Percentiles rank a stretch among this genome's conserved stretches.
phyloP scores from a whole-genome alignment of 495 filamentous ascomycete species.

The Podospora pseudoanserina region DNA sequence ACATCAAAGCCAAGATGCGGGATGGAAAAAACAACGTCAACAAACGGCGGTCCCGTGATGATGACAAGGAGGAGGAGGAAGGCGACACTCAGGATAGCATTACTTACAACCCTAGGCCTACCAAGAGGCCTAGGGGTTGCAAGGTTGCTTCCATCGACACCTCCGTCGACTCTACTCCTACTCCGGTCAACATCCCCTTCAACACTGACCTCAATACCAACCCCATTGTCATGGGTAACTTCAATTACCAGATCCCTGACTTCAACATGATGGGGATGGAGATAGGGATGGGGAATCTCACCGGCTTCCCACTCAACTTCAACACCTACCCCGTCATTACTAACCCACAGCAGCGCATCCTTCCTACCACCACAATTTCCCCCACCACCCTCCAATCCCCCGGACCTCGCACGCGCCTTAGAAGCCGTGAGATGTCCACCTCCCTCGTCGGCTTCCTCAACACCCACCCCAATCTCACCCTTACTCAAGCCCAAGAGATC shows the following conservation, averaged over 20 bases:
- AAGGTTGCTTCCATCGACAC: neutral
- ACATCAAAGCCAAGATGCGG: conserved; percentile 11
- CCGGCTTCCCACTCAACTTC: neutral
- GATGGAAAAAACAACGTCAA: neutral
- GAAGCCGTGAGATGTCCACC: conserved; percentile 7
- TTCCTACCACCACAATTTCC: neutral
- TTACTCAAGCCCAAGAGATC: conserved; percentile 5
- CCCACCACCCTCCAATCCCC: neutral
- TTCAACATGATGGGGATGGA: neutral
- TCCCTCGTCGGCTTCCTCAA: conserved; percentile 2
- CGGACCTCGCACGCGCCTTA: conserved; percentile 13
- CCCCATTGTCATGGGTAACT: neutral
- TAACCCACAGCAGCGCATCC: neutral
- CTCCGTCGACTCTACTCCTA: neutral
- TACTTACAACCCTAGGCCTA: neutral
- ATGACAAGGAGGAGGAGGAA: conserved; percentile 6
- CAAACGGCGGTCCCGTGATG: neutral
- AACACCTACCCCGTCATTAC: neutral
- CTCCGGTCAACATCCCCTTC: neutral
- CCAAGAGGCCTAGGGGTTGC: neutral
- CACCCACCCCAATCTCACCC: neutral
- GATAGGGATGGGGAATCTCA: neutral
- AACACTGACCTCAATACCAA: neutral
- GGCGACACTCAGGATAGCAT: neutral
- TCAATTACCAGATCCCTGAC: neutral